Conservation (phyloP, 1,284 basidiomycete genomes). For the Leccinum olivaceoglutinosum region DNA sequence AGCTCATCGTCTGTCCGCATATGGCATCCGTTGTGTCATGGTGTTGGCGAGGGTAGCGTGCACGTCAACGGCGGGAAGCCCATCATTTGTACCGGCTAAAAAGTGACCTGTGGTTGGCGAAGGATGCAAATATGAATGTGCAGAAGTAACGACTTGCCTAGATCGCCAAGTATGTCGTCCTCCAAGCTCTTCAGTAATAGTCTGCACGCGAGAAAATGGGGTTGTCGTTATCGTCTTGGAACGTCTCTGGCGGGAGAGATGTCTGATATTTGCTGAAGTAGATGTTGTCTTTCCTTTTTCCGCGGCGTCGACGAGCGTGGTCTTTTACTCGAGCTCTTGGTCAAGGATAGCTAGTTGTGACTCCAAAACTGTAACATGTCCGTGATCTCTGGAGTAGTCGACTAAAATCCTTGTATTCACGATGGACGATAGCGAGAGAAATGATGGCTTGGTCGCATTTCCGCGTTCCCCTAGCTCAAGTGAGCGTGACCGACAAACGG, state of each 20-base stretch:
- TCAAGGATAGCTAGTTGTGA: slow-evolving; percentile 10
- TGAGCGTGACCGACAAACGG: slow-evolving; percentile 6
- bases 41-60: too few species aligned
- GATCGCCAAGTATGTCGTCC: too few species aligned
- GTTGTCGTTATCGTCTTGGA: slow-evolving; percentile 23
- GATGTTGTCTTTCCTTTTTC: slow-evolving; percentile 10
- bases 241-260: not conserved
- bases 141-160: too few species aligned
- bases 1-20: too few species aligned
- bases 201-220: slow-evolving; percentile 13
- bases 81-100: too few species aligned
- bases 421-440: slow-evolving; percentile 30
- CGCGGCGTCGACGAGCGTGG: not conserved
- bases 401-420: slow-evolving; percentile 13
- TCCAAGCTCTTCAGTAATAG: slow-evolving; percentile 1
- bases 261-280: slow-evolving; percentile 1
- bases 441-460: slow-evolving; percentile 25
- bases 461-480: slow-evolving; percentile 13
- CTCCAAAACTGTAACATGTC: slow-evolving; percentile 14
- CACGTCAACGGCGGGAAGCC: too few species aligned
- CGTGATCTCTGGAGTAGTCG: slow-evolving; percentile 12
- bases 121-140: too few species aligned
- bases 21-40: too few species aligned
- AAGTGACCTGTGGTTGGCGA: too few species aligned
- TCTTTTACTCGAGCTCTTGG: slow-evolving; percentile 9